These are phyloP conservation scores for Fusarium caatingaense DNA, from an alignment of 2,329 filamentous ascomycete species.

Conservation along the genomic window DNA sequence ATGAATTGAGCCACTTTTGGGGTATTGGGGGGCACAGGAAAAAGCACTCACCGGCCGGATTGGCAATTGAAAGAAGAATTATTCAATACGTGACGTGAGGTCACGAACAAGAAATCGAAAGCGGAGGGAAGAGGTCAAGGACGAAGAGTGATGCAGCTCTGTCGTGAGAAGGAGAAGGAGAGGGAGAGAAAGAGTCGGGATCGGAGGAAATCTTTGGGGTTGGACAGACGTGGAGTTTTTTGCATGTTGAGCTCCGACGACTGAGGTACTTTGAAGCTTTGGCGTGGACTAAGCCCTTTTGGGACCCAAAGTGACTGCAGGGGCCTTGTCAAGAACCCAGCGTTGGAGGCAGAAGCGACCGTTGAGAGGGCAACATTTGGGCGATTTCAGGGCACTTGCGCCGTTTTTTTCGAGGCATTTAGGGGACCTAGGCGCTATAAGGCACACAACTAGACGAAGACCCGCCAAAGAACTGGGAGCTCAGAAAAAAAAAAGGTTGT, in stretches of 20 bases:
- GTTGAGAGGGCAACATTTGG: conserved; percentile 36
- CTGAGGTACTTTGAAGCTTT: conserved; percentile 50
- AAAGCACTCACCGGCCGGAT: conserved; percentile 41
- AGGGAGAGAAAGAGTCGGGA: conserved; percentile 48
- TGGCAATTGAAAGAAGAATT: conserved; percentile 41
- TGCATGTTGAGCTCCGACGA: conserved; percentile 55
- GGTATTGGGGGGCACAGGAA: conserved; percentile 2
- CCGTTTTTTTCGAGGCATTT: conserved; percentile 13
- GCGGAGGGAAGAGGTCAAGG: conserved; percentile 34
- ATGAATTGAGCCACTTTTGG: conserved; percentile 33
- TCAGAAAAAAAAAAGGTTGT: conserved; percentile 28
- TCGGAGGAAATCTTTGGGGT: conserved; percentile 54
- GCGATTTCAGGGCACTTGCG: conserved; percentile 12
- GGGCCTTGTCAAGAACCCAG: conserved; percentile 29
- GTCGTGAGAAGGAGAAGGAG: conserved; percentile 51
- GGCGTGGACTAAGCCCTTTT: conserved; percentile 45
- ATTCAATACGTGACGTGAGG: conserved; percentile 38
- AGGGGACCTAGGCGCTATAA: conserved; percentile 22
- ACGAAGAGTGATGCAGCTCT: conserved; percentile 43
- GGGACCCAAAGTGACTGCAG: conserved; percentile 33
- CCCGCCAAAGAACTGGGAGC: conserved; percentile 31
- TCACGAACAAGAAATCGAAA: conserved; percentile 34
- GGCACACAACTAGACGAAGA: conserved; percentile 13
- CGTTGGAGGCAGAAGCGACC: conserved; percentile 21
- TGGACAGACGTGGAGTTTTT: conserved; percentile 53